Conservation (phyloP, 305 asterid genomes). For the Solanum hybrid region DNA sequence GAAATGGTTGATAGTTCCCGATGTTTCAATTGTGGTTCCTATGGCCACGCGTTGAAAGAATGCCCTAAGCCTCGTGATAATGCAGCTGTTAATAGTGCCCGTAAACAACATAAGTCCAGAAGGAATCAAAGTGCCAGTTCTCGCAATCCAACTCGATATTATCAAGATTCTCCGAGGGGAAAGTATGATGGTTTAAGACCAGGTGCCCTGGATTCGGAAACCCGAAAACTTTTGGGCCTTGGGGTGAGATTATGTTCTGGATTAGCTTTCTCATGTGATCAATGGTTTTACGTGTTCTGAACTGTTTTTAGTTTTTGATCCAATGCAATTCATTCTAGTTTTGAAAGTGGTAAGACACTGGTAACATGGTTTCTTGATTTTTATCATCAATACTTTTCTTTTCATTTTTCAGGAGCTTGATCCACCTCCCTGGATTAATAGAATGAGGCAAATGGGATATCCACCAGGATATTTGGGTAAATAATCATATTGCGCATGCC, state of each 20-base stretch:
- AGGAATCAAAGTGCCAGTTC: slow-evolving; percentile 55
- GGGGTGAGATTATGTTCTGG: slow-evolving; percentile 41
- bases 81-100: slow-evolving; percentile 77
- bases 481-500: background rate
- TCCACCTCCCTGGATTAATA: slow-evolving; percentile 98
- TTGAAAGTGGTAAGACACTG: background rate
- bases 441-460: slow-evolving; percentile 95
- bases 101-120: slow-evolving; percentile 60
- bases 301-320: background rate
- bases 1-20: slow-evolving; percentile 58
- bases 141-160: slow-evolving; percentile 76
- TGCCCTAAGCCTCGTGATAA: slow-evolving; percentile 87
- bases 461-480: slow-evolving; percentile 98
- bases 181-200: slow-evolving; percentile 86
- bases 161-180: slow-evolving; percentile 74
- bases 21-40: slow-evolving; percentile 93
- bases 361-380: background rate
- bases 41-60: slow-evolving; percentile 74
- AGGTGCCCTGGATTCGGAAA: slow-evolving; percentile 77
- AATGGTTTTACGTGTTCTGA: background rate
- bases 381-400: background rate
- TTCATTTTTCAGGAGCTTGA: slow-evolving; percentile 60
- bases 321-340: background rate
- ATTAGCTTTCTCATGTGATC: background rate
- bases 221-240: slow-evolving; percentile 69